Evolutionary conservation across 768 basidiomycete species (phyloP).

Genomic region (Calocybe cyanea): DNA sequence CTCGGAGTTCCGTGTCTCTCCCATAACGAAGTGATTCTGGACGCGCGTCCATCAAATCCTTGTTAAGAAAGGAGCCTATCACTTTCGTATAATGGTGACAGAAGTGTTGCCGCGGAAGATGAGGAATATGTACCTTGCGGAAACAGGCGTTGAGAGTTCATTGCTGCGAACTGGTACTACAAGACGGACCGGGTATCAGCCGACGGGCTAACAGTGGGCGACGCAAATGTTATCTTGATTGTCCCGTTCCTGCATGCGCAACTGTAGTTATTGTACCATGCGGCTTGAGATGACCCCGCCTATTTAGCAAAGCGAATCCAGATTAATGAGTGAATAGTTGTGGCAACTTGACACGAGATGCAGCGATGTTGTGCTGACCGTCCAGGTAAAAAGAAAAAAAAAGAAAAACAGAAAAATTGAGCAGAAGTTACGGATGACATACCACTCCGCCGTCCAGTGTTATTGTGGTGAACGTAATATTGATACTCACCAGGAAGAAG

Average conservation of each 20-base stretch:
- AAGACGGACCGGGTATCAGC: too few species aligned
- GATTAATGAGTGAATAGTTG: conserved; percentile 50
- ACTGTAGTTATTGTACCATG: conserved; percentile 73
- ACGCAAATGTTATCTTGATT: conserved; percentile 60
- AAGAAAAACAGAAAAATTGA: not conserved
- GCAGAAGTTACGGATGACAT: conserved; percentile 19
- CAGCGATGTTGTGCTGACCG: conserved; percentile 61
- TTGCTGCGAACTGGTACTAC: too few species aligned
- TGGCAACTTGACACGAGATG: conserved; percentile 58
- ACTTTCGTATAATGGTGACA: too few species aligned
- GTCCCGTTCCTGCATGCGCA: conserved; percentile 54
- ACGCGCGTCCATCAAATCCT: too few species aligned
- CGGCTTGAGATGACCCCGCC: conserved; percentile 68
- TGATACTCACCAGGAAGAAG: conserved; percentile 69
- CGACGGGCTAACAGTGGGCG: too few species aligned
- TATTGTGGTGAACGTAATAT: conserved; percentile 3
- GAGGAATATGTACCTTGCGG: too few species aligned
- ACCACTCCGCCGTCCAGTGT: conserved; percentile 76
- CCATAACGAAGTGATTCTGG: too few species aligned
- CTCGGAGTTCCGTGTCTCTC: too few species aligned
- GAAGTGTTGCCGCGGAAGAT: too few species aligned
- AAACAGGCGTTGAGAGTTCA: too few species aligned
- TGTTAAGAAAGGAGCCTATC: too few species aligned
- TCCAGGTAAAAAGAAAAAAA: conserved; percentile 7
- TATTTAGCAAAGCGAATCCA: conserved; percentile 64